Percentiles rank a stretch among this genome's conserved stretches.
phyloP scores from a whole-genome alignment of 208 protist species.

The Wallacemonas collosoma region DNA sequence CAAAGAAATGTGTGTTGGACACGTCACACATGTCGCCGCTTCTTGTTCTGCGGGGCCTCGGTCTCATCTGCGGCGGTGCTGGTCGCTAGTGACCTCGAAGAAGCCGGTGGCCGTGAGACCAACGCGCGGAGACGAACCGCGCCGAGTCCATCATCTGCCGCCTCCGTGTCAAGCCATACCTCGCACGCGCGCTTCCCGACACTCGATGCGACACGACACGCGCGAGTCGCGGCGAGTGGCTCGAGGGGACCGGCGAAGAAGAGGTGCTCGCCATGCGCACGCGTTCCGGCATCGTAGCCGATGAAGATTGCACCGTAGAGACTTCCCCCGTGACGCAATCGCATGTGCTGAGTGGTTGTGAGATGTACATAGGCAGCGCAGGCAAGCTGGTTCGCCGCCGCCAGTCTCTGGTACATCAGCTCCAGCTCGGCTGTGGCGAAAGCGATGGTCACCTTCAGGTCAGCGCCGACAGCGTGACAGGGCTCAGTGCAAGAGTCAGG shows the following conservation, averaged over 20 bases:
- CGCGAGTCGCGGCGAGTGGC: conserved; percentile 38
- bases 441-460: conserved; percentile 15
- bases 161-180: not conserved
- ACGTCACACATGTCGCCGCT: not conserved
- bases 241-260: conserved; percentile 55
- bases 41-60: not conserved
- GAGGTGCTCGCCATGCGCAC: conserved; percentile 49
- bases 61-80: not conserved
- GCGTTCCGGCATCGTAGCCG: conserved; percentile 36
- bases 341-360: conserved; percentile 36
- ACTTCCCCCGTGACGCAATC: conserved; percentile 57
- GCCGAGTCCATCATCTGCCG: not conserved
- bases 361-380: conserved; percentile 55
- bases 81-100: not conserved
- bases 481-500: too few relatives aligned
- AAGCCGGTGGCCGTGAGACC: not conserved
- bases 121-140: not conserved
- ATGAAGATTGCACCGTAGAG: conserved; percentile 71
- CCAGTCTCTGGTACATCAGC: conserved; percentile 21
- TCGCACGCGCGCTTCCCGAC: conserved; percentile 55
- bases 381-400: conserved; percentile 23
- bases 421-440: conserved; percentile 27
- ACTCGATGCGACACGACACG: conserved; percentile 48
- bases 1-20: not conserved
- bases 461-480: too few relatives aligned